These are phyloP conservation scores for Phytophthora citrophthora DNA, from an alignment of 352 stramenopile genomes.

Conservation along the genomic window DNA sequence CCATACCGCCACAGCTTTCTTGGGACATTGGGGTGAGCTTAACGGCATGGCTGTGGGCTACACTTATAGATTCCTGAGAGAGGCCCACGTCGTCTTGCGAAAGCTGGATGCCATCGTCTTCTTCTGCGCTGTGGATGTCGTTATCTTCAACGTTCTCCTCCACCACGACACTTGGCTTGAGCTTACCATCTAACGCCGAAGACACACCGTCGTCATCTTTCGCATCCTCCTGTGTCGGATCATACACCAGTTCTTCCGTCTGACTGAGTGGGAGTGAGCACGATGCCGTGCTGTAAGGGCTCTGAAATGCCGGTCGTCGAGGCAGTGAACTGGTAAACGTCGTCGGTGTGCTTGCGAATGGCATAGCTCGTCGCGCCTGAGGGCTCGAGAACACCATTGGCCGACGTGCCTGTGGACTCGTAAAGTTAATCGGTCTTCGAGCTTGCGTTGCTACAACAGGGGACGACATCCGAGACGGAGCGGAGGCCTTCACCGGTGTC, in stretches of 20 bases:
- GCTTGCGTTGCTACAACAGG: slow-evolving; percentile 17
- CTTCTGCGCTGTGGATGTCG: slow-evolving; percentile 7
- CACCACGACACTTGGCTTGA: slow-evolving; percentile 9
- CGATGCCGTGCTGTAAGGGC: slow-evolving; percentile 32
- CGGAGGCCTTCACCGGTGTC: slow-evolving; percentile 41
- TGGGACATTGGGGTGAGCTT: slow-evolving; percentile 34
- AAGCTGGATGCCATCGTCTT: slow-evolving; percentile 7
- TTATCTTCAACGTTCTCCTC: slow-evolving; percentile 10
- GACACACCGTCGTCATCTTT: slow-evolving; percentile 10
- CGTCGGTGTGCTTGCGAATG: slow-evolving; percentile 19
- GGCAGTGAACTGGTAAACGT: slow-evolving; percentile 25
- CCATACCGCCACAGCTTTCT: slow-evolving; percentile 30
- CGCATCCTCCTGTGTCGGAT: slow-evolving; percentile 20
- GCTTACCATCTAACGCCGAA: neutral
- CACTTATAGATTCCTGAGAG: slow-evolving; percentile 32
- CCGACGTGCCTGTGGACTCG: slow-evolving; percentile 31
- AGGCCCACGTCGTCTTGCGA: slow-evolving; percentile 23
- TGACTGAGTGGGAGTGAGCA: slow-evolving; percentile 39
- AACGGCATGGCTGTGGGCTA: slow-evolving; percentile 19
- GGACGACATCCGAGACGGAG: slow-evolving; percentile 32
- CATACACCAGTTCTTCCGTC: slow-evolving; percentile 43
- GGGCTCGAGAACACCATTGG: slow-evolving; percentile 35
- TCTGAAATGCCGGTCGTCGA: slow-evolving; percentile 26
- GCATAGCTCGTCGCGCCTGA: slow-evolving; percentile 20
- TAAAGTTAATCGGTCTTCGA: slow-evolving; percentile 31